A percentile compares a stretch with the other conserved stretches of the same genome.
These are phyloP conservation scores for Pestalotiopsis sp. DNA, from an alignment of 2,329 filamentous ascomycete species.

Conservation along the genomic window DNA sequence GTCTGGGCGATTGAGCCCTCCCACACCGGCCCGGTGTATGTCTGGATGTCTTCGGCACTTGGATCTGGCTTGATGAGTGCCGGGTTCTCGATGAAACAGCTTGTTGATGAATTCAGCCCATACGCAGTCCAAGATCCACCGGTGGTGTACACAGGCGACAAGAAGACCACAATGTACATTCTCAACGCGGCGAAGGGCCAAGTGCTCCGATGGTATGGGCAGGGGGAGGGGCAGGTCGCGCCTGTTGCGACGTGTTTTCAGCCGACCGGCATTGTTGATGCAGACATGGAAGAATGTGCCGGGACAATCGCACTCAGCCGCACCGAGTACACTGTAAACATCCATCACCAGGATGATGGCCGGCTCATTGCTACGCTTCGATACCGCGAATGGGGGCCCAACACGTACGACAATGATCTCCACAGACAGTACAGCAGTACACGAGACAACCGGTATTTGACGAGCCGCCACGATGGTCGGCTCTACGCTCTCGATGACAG, in stretches of 20 bases:
- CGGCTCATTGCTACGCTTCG: constrained; percentile 84
- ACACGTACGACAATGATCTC: constrained; percentile 87
- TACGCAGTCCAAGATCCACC: constrained; percentile 74
- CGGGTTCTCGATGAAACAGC: constrained; percentile 76
- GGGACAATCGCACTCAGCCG: constrained; percentile 83
- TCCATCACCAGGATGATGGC: constrained; percentile 74
- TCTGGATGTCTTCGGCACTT: constrained; percentile 72
- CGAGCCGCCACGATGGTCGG: constrained; percentile 81
- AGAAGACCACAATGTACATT: constrained; percentile 86
- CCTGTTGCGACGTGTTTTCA: constrained; percentile 75
- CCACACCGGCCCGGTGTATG: constrained; percentile 82
- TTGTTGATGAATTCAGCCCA: constrained; percentile 82
- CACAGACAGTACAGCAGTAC: constrained; percentile 78
- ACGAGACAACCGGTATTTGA: constrained; percentile 87
- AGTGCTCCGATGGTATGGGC: constrained; percentile 82
- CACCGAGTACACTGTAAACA: constrained; percentile 86
- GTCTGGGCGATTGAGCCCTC: constrained; percentile 95
- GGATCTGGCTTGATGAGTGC: constrained; percentile 64
- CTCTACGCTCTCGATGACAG: constrained; percentile 79
- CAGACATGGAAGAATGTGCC: constrained; percentile 71
- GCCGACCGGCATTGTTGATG: constrained; percentile 65
- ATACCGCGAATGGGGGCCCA: constrained; percentile 93
- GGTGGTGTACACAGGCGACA: constrained; percentile 87
- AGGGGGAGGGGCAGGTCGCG: constrained; percentile 67
- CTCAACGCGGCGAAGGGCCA: constrained; percentile 84